Conservation (phyloP, 177 flowering plant genomes). For the Vitis hybrid region DNA sequence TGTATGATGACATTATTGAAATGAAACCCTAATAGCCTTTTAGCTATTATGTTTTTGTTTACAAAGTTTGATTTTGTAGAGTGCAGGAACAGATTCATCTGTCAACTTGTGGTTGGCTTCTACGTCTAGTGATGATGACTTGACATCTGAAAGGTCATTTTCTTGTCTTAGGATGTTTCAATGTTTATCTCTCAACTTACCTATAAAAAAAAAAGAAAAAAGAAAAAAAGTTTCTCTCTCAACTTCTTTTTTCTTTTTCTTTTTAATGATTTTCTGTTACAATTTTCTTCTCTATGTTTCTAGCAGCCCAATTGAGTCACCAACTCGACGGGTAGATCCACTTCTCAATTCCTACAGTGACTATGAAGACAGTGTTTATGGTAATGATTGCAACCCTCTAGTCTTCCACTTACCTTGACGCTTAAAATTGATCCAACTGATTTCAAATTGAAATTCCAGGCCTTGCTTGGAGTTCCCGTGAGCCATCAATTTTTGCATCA, state of each 20-base stretch:
- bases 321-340: conserved; percentile 45
- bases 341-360: conserved; percentile 80
- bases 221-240: too few relatives aligned
- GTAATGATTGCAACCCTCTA: conserved; percentile 34
- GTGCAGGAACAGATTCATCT: too few relatives aligned
- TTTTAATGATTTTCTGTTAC: background rate
- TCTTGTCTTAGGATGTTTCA: conserved; percentile 6
- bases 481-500: conserved; percentile 96
- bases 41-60: too few relatives aligned
- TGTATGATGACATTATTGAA: too few relatives aligned
- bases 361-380: conserved; percentile 97
- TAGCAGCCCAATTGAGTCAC: conserved; percentile 48
- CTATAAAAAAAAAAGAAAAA: too few relatives aligned
- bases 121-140: too few relatives aligned
- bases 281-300: conserved; percentile 5
- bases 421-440: conserved; percentile 7
- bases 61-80: too few relatives aligned
- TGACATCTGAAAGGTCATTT: conserved; percentile 52
- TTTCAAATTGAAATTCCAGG: conserved; percentile 41
- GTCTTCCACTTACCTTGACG: background rate
- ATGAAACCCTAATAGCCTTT: too few relatives aligned
- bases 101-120: too few relatives aligned
- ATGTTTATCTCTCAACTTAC: background rate
- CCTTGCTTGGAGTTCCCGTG: conserved; percentile 95
- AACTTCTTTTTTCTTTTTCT: background rate